Base-by-base conservation (phyloP, 345 rosid species). In the Lumnitzera racemosa region DNA sequence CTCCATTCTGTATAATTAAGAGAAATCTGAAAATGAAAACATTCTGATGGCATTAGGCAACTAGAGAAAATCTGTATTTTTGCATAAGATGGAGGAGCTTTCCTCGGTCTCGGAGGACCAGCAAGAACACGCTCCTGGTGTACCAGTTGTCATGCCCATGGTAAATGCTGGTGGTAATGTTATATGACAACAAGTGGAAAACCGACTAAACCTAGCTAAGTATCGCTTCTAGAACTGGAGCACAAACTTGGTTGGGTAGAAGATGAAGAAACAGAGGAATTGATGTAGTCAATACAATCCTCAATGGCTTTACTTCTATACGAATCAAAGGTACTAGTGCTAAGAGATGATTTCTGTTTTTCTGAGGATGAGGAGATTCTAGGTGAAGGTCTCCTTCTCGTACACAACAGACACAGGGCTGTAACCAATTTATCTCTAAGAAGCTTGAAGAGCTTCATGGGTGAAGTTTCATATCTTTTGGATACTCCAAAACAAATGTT, bases 231-330 rank as follows among this genome's bases (percentile, higher is more conserved):
- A 1, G 43, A 36, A 9, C 43, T 36, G 43, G 90, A 78, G 51
- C 58, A 78, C 29, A 88, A 83, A 71, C 84, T 74, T 2, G 81
- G 72, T 55, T 81, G 62, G 3, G 84, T 70, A 49, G 89, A 55
- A 0, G 95, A 81, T 1, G 87, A 74, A 1, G 58, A 55, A 3
- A 61, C 55, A 11, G 62, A 57, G 50, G 61, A 51, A 72, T 91
- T 82, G 49, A 91, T 86, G 76, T 88, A 91, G 65, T 86, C 74
- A 50, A 91, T 91, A 75, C 98, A 91, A 64, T 86, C 96, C 41
- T 88, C 80, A 29, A 91, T 85, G 6, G 91, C 88, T 59, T 85
- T 84, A 61, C 67, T 76, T 70, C 87, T 81, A n/a, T 76, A 76
- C 24, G 78, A 61, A 70, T 91, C 95, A 23, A 74, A 53, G 24